A percentile compares a stretch with the other conserved stretches of the same genome.
phyloP scores from a whole-genome alignment of 768 basidiomycete genomes.

The Pulveroboletus frians region DNA sequence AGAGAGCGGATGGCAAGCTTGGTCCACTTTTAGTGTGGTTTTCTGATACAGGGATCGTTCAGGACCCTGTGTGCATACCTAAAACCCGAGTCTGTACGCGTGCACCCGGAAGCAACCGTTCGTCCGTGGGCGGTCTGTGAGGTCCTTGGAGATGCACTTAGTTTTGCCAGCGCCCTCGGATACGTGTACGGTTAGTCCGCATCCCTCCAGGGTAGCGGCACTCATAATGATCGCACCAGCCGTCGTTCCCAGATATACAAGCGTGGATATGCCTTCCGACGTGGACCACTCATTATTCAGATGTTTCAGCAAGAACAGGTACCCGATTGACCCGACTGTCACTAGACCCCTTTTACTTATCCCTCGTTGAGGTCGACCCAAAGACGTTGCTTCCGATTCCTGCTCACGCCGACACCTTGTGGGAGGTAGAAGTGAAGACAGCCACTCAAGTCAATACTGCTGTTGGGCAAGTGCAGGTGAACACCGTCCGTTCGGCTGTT shows the following conservation, averaged over 20 bases:
- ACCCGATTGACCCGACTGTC: conserved; percentile 7
- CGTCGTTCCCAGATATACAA: conserved; percentile 76
- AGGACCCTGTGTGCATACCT: conserved; percentile 78
- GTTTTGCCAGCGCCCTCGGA: conserved; percentile 76
- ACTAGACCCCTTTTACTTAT: conserved; percentile 2
- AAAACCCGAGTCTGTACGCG: conserved; percentile 79
- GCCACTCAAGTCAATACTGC: conserved; percentile 73
- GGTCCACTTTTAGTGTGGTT: neutral
- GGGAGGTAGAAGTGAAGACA: conserved; percentile 88
- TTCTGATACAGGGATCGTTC: neutral
- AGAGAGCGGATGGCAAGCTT: conserved; percentile 55
- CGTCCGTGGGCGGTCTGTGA: conserved; percentile 79
- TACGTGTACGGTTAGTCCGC: conserved; percentile 49
- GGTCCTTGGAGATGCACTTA: conserved; percentile 72
- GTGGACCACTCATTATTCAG: conserved; percentile 65
- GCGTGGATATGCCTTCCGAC: conserved; percentile 70
- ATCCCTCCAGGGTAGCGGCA: neutral
- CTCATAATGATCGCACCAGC: conserved; percentile 29
- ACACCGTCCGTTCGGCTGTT: conserved; percentile 62
- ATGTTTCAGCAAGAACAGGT: conserved; percentile 88
- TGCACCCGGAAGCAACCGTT: conserved; percentile 83
- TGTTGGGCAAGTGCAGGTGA: conserved; percentile 46
- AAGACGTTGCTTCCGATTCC: conserved; percentile 72
- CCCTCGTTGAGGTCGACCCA: conserved; percentile 52
- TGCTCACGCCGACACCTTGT: conserved; percentile 74